Conservation (phyloP, 495 filamentous ascomycete genomes). For the Acidiella bohemica region DNA sequence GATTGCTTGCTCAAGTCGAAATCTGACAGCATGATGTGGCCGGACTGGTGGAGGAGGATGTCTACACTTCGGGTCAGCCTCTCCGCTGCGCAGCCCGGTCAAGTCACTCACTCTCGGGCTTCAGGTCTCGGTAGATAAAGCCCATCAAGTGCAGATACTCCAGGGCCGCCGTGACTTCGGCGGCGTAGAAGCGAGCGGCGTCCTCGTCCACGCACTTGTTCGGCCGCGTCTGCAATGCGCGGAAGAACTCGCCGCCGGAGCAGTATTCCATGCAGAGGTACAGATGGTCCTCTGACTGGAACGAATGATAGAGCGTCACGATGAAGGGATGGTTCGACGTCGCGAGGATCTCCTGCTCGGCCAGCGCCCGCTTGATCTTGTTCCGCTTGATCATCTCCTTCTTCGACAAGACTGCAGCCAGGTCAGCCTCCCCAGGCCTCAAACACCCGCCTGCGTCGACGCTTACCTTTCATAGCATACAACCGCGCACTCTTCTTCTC, state of each 20-base stretch:
- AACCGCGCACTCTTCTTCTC: slow-evolving; percentile 92
- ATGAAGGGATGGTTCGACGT: slow-evolving; percentile 99
- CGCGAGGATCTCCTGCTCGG: slow-evolving; percentile 94
- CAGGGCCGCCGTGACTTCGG: slow-evolving; percentile 91
- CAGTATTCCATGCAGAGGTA: slow-evolving; percentile 99
- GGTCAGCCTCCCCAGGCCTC: slow-evolving; percentile 14
- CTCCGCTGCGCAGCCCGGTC: no score
- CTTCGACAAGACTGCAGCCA: slow-evolving; percentile 73
- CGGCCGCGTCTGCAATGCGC: slow-evolving; percentile 88
- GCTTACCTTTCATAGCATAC: slow-evolving; percentile 95
- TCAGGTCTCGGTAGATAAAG: slow-evolving; percentile 95
- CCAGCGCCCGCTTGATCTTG: slow-evolving; percentile 96
- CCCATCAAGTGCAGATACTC: slow-evolving; percentile 99
- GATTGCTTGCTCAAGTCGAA: slow-evolving; percentile 98
- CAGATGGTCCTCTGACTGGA: slow-evolving; percentile 96
- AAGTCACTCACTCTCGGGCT: slow-evolving; percentile 89
- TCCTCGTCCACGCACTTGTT: slow-evolving; percentile 96
- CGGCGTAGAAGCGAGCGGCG: slow-evolving; percentile 92
- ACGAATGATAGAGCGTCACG: slow-evolving; percentile 94
- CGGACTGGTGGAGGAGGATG: slow-evolving; percentile 93
- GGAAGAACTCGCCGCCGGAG: slow-evolving; percentile 95
- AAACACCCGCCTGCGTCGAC: neutral
- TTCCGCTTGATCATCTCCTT: slow-evolving; percentile 99
- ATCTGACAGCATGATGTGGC: slow-evolving; percentile 98
- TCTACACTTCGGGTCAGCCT: slow-evolving; percentile 53